Evolutionary conservation across 73 alveolate genomes (phyloP), one percentile per base, ranked within the genome.

Genomic region (Tetrahymena elliotti): DNA sequence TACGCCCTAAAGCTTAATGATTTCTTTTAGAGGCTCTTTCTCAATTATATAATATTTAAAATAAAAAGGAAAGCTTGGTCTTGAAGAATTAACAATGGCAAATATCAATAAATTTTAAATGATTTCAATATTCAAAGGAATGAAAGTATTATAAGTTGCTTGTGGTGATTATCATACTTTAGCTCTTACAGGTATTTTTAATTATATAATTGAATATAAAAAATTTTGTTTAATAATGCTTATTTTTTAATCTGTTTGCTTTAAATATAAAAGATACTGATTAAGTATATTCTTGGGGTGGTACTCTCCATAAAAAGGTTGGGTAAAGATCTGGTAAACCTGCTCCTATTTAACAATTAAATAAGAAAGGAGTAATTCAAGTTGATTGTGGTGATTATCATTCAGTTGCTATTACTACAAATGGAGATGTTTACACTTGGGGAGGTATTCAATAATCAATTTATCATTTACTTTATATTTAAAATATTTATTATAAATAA

Each of bases 321-420:
- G 99, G 99, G 39, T 97, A 97, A 95, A 97, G 97, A 93, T 95
- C 97, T 93, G 99, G 99, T 38, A 96, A 96, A 36, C 98, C 98
- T 82, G 98, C 98, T 24, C 47, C 95, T 38, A 96, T 97, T 38
- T 95, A 96, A 84, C 33, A 94, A 34, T 96, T 97, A 18, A 97
- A 97, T 10, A 68, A 68, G 54, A 94, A 97, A 94, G 96, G 96
- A 52, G 98, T 99, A 16, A 95, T 96, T 11, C 96, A 98, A 38
- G 97, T 99, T 33, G 99, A 98, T 37, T 99, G 99, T 96, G 99
- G 99, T 35, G 99, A 99, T 96, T 98, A 98, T 96, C 99, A 99
- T 95, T 97, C 99, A 92, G 99, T 98, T 93, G 99, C 99, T 15
- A 94, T 99, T 22, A 98, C 99, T 54, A 97, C 96, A 52, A 96